phyloP scores from a whole-genome alignment of 345 rosid species.

The Euclidium syriacum region DNA sequence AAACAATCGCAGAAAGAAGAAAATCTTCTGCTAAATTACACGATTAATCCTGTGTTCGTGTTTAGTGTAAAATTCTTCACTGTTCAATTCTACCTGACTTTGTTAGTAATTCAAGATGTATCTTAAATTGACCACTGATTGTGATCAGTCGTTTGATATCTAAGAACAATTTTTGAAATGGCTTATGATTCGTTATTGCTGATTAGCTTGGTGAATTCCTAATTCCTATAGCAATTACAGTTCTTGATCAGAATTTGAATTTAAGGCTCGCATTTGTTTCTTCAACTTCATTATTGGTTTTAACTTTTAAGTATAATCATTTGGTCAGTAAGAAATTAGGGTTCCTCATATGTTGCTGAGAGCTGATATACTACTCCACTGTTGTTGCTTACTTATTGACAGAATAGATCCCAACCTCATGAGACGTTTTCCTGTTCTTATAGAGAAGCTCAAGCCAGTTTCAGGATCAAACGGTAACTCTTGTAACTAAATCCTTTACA shows the following conservation, averaged over 20 bases:
- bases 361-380: background rate
- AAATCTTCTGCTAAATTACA: background rate
- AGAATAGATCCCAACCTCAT: constrained; percentile 1
- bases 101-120: background rate
- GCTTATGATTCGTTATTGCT: too few species aligned
- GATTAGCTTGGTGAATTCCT: background rate
- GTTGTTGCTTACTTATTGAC: background rate
- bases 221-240: too few species aligned
- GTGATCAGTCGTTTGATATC: too few species aligned
- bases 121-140: background rate
- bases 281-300: background rate
- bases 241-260: background rate
- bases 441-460: constrained; percentile 31
- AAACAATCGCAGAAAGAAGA: too few species aligned
- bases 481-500: background rate
- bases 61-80: background rate
- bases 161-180: too few species aligned
- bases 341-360: background rate
- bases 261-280: background rate
- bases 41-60: background rate
- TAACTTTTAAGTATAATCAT: background rate
- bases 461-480: constrained; percentile 39
- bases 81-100: background rate
- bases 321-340: background rate
- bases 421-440: constrained; percentile 17